These are phyloP conservation scores for Monosporascus sp. DNA, from an alignment of 2,329 filamentous ascomycete genomes.

Conservation along the genomic window DNA sequence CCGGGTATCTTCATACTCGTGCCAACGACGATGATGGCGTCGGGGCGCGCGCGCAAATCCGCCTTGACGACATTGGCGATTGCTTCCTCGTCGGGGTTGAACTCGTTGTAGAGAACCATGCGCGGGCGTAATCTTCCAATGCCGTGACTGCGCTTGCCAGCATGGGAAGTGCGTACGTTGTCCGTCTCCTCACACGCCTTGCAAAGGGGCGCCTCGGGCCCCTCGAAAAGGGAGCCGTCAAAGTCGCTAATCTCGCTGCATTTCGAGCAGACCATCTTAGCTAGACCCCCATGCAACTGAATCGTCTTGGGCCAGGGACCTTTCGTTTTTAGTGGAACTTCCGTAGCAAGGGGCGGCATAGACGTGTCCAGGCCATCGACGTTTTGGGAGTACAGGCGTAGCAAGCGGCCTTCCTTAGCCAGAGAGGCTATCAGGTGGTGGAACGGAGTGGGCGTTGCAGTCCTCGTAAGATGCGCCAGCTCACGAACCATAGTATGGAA, in stretches of 20 bases:
- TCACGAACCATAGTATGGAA: conserved; percentile 97
- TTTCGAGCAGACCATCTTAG: conserved; percentile 96
- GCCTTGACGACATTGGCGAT: conserved; percentile 87
- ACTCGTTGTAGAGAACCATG: conserved; percentile 96
- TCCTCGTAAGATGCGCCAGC: conserved; percentile 71
- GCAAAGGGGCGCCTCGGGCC: conserved; percentile 78
- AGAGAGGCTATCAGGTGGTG: conserved; percentile 91
- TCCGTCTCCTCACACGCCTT: conserved; percentile 69
- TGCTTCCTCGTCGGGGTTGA: conserved; percentile 92
- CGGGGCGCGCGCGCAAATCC: conserved; percentile 78
- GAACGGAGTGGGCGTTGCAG: conserved; percentile 78
- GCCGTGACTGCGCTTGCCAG: conserved; percentile 87
- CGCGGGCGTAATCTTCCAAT: conserved; percentile 84
- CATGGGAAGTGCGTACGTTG: conserved; percentile 64
- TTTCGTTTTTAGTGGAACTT: conserved; percentile 73
- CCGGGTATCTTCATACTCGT: conserved; percentile 95
- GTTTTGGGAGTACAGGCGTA: conserved; percentile 93
- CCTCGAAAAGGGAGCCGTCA: conserved; percentile 72
- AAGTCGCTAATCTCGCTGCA: conserved; percentile 75
- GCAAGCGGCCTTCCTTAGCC: conserved; percentile 76
- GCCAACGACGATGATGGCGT: conserved; percentile 90
- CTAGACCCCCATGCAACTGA: conserved; percentile 86
- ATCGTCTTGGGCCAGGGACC: conserved; percentile 91
- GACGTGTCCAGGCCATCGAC: conserved; percentile 91
- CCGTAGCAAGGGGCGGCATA: conserved; percentile 72